A percentile compares a stretch with the other conserved stretches of the same genome.
phyloP scores from a whole-genome alignment of 306 rosid species.

The Comarum palustre region DNA sequence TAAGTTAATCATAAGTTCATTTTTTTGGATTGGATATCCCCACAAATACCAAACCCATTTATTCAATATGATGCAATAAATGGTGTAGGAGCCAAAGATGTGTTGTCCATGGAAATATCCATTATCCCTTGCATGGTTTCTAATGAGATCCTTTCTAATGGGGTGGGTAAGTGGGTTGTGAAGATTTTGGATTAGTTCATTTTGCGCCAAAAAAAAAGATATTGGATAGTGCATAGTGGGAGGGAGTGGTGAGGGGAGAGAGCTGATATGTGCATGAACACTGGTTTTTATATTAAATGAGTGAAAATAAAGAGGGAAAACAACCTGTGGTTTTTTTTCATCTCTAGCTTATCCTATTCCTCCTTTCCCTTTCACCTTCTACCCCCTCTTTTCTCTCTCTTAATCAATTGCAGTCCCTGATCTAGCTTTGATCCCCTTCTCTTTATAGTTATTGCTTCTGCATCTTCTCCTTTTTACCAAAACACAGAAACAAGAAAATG shows the following conservation, averaged over 20 bases:
- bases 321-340: conserved; percentile 44
- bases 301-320: conserved; percentile 41
- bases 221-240: conserved; percentile 42
- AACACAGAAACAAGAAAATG: conserved; percentile 18
- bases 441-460: conserved; percentile 14
- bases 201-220: no score
- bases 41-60: conserved; percentile 1
- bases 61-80: conserved; percentile 10
- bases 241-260: conserved; percentile 38
- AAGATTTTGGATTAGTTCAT: neutral
- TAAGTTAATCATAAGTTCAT: neutral
- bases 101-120: neutral
- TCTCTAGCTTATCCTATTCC: conserved; percentile 20
- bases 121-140: conserved; percentile 22
- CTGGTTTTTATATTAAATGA: conserved; percentile 45
- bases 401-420: conserved; percentile 31
- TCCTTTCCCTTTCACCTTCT: conserved; percentile 14
- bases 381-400: conserved; percentile 36
- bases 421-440: conserved; percentile 31
- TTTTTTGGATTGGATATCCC: neutral
- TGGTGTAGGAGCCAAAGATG: conserved; percentile 13
- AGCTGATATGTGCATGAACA: conserved; percentile 12
- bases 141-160: neutral
- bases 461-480: conserved; percentile 20
- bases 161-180: conserved; percentile 23